These are phyloP conservation scores for Brassica napus DNA, from an alignment of 345 rosid genomes.

Conservation along the genomic window DNA sequence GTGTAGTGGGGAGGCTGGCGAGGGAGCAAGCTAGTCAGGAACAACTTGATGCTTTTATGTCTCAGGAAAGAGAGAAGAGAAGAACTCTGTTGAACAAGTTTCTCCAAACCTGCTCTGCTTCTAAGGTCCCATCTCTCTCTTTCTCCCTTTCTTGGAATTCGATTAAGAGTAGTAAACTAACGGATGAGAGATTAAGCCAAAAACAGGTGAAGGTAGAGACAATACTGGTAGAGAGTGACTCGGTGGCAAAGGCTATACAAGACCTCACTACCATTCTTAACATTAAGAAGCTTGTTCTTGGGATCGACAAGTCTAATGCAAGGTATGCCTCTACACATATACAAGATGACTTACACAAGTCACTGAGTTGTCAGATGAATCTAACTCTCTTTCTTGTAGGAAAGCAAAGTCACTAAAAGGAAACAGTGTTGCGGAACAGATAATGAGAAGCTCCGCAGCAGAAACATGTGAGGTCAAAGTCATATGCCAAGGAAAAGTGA, in stretches of 20 bases:
- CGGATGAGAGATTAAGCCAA: neutral
- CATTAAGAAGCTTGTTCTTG: slow-evolving; percentile 74
- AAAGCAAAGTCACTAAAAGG: slow-evolving; percentile 53
- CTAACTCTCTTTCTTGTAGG: slow-evolving; percentile 39
- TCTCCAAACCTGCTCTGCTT: slow-evolving; percentile 51
- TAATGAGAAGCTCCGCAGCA: slow-evolving; percentile 50
- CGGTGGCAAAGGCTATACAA: slow-evolving; percentile 59
- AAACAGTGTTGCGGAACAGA: slow-evolving; percentile 51
- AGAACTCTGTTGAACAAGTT: slow-evolving; percentile 57
- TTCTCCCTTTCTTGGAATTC: neutral
- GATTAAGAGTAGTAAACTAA: slow-evolving; percentile 10
- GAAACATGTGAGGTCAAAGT: slow-evolving; percentile 57
- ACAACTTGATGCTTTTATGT: slow-evolving; percentile 59
- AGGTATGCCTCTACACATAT: slow-evolving; percentile 41
- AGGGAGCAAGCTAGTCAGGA: slow-evolving; percentile 57
- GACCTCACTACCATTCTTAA: slow-evolving; percentile 73
- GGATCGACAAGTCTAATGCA: slow-evolving; percentile 59
- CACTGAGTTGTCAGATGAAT: slow-evolving; percentile 17
- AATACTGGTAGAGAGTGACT: slow-evolving; percentile 71
- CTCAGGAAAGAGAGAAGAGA: slow-evolving; percentile 64
- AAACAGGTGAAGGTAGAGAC: slow-evolving; percentile 73
- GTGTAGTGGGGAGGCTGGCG: slow-evolving; percentile 68
- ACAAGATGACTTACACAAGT: neutral
- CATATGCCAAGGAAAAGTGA: slow-evolving; percentile 64
- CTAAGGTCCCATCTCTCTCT: slow-evolving; percentile 48